phyloP scores from a whole-genome alignment of 1,284 basidiomycete species.

The Ganoderma boninense region DNA sequence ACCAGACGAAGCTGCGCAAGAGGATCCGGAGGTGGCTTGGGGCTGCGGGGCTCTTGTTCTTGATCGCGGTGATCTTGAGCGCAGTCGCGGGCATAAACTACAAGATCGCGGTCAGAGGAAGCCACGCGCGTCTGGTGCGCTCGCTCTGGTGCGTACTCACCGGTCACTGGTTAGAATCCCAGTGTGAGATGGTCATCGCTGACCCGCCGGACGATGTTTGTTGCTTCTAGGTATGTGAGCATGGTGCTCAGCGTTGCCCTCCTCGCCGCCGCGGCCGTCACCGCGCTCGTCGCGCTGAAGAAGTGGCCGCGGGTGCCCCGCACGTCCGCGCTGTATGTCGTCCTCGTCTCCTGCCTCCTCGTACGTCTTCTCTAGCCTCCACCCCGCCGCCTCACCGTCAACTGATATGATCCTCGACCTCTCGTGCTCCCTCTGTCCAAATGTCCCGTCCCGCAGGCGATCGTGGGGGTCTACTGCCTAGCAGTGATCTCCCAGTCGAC shows the following conservation, averaged over 20 bases:
- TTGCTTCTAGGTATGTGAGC: conserved; percentile 16
- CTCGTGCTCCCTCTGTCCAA: not conserved
- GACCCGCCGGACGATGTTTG: not conserved
- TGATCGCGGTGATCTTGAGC: conserved; percentile 36
- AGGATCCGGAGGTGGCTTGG: conserved; percentile 41
- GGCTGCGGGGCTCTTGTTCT: conserved; percentile 31
- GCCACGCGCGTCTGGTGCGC: conserved; percentile 30
- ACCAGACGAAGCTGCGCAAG: conserved; percentile 38
- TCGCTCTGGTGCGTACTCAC: conserved; percentile 31
- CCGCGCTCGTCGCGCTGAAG: conserved; percentile 14
- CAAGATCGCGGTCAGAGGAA: conserved; percentile 24
- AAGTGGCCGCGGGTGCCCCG: conserved; percentile 22
- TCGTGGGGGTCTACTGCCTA: conserved; percentile 50
- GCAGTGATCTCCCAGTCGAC: conserved; percentile 47
- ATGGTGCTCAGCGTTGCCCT: conserved; percentile 20
- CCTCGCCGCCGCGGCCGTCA: not conserved
- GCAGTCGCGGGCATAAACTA: conserved; percentile 40
- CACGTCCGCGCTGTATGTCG: conserved; percentile 11
- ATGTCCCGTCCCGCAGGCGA: conserved; percentile 18
- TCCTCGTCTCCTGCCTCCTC: conserved; percentile 18
- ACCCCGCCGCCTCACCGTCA: not conserved
- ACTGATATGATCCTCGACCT: not conserved
- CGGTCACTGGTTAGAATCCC: not conserved
- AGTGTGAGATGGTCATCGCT: not conserved
- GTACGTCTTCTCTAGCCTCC: conserved; percentile 13